Evolutionary conservation across 805 yeast genomes (phyloP).

Genomic region (Cyberlindnera meyerae): DNA sequence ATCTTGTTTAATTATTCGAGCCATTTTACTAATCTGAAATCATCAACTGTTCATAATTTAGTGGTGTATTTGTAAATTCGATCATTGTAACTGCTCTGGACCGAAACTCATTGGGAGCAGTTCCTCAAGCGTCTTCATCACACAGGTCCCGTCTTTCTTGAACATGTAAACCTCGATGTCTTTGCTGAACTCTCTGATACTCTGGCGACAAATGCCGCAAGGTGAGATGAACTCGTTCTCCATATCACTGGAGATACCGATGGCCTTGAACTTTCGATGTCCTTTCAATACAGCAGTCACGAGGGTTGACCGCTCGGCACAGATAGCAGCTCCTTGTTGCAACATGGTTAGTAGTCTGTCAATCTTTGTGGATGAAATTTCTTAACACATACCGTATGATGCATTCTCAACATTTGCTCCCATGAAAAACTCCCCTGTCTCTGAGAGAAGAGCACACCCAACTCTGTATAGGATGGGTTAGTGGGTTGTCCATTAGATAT

Average conservation of each 20-base stretch:
- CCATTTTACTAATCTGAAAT: no score
- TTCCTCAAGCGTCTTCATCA: slow-evolving; percentile 49
- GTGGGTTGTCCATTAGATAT: no score
- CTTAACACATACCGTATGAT: slow-evolving; percentile 66
- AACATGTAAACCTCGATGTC: slow-evolving; percentile 67
- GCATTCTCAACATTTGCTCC: slow-evolving; percentile 97
- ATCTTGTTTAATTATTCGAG: no score
- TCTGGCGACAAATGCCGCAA: slow-evolving; percentile 93
- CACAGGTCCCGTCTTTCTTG: slow-evolving; percentile 44
- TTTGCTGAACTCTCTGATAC: slow-evolving; percentile 72
- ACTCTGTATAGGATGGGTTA: no score
- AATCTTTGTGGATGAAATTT: no score
- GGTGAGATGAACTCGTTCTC: slow-evolving; percentile 60
- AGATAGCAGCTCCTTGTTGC: slow-evolving; percentile 47
- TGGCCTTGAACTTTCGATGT: slow-evolving; percentile 42
- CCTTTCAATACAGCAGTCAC: slow-evolving; percentile 49
- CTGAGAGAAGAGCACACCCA: slow-evolving; percentile 68
- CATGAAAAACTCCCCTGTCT: slow-evolving; percentile 39
- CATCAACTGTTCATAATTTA: no score
- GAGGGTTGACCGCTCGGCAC: slow-evolving; percentile 73
- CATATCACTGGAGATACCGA: slow-evolving; percentile 64
- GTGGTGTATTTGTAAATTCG: not conserved
- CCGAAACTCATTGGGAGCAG: slow-evolving; percentile 84
- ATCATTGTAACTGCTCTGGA: slow-evolving; percentile 44
- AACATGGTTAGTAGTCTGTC: not conserved